Evolutionary conservation across 2,329 filamentous ascomycete genomes (phyloP), one percentile per base, ranked within the genome.

Genomic region (Diaporthe helianthi): DNA sequence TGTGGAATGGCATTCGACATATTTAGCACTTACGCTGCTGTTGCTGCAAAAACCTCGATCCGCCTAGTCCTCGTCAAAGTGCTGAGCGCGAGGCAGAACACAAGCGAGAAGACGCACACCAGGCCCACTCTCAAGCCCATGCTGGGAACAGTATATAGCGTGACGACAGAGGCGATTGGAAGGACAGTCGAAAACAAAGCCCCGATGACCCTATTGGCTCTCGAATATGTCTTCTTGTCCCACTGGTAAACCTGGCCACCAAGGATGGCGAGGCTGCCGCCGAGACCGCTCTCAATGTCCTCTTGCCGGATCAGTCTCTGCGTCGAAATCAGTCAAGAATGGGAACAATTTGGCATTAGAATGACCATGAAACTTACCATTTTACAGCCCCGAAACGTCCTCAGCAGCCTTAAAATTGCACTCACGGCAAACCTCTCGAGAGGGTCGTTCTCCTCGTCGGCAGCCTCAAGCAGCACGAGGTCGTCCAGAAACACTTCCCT

Each of bases 11-110:
- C 8, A 13, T 24, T 41, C 12, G 15, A 7, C 22, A 36, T 5
- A 12, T 6, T 15, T 6, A 7, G 15, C 41, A 69, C 69, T 69
- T 26, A 77, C 73, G 76, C 75, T 60, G 76, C 76, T 3, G 75
- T 76, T 17, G 73, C 74, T 13, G 75, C 72, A 46, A 77, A 75
- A 24, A 77, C 74, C 72, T 78, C 76, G 26, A 75, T 74, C 52
- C 76, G 72, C 49, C 72, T 72, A 13, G 75, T 73, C 38, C 74
- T 75, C 4, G 75, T 77, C 61, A 73, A 73, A 1, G 76, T 53
- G 60, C 73, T 73, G 33, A 78, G 71, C 9, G 71, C 73, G 33
- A 73, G 65, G 15, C 72, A 73, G 60, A 77, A 78, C 1, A 76
- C 46, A 31, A 76, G 69, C 17, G 75, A 76, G 63, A 76, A 77